phyloP scores from a whole-genome alignment of 1,139 yeast genomes.

The Geotrichum europaeum region DNA sequence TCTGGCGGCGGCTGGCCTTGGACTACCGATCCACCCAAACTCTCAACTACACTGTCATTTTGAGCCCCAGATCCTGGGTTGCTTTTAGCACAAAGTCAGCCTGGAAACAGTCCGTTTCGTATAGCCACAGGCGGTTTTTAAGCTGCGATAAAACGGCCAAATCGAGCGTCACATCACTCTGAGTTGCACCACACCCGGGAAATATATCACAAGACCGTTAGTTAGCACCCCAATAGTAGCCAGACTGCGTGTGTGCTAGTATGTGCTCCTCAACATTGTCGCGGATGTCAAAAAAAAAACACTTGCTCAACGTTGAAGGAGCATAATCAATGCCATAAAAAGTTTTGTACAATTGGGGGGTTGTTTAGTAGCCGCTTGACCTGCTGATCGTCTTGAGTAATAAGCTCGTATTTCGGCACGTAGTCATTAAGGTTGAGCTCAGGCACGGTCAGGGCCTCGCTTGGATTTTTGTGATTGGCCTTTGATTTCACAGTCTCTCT shows the following conservation, averaged over 20 bases:
- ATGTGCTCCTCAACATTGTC: neutral
- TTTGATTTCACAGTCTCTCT: neutral
- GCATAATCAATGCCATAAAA: slow-evolving; percentile 54
- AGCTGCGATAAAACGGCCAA: slow-evolving; percentile 51
- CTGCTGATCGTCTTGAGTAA: slow-evolving; percentile 19
- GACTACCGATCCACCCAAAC: slow-evolving; percentile 55
- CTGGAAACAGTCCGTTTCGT: slow-evolving; percentile 62
- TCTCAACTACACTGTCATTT: slow-evolving; percentile 57
- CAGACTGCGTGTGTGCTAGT: neutral
- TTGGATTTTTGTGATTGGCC: neutral
- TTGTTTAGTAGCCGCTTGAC: slow-evolving; percentile 31
- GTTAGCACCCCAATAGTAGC: too few species aligned
- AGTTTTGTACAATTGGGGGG: slow-evolving; percentile 32
- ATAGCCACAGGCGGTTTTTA: slow-evolving; percentile 52
- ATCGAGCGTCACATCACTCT: slow-evolving; percentile 49
- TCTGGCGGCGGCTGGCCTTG: slow-evolving; percentile 39
- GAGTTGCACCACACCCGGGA: slow-evolving; percentile 42
- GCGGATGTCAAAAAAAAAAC: neutral
- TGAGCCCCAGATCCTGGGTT: slow-evolving; percentile 44
- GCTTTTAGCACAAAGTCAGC: slow-evolving; percentile 49
- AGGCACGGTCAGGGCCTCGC: neutral
- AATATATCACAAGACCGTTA: neutral
- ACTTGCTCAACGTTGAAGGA: slow-evolving; percentile 38
- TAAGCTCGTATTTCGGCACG: neutral
- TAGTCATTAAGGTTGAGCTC: neutral